Evolutionary conservation across 805 yeast species (phyloP).

Genomic region (Saccharomycopsis javanensis): DNA sequence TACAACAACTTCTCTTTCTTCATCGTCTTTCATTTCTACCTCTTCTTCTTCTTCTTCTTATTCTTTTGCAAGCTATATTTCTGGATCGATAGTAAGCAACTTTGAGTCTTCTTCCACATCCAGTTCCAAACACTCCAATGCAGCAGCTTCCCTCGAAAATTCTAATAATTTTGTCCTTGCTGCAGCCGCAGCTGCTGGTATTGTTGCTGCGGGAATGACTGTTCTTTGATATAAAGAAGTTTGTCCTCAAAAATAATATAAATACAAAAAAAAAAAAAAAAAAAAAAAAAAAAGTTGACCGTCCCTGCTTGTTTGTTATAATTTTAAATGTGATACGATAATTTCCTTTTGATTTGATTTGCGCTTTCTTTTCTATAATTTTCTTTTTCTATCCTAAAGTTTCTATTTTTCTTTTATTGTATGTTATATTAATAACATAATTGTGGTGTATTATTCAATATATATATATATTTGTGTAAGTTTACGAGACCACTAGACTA

Average conservation of each 20-base stretch:
- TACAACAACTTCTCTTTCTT: neutral
- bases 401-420: too few species aligned
- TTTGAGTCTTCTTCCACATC: neutral
- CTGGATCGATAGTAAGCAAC: slow-evolving; percentile 10
- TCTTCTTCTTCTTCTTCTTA: neutral
- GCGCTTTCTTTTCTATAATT: neutral
- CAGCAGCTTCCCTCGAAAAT: neutral
- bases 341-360: neutral
- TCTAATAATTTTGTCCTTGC: neutral
- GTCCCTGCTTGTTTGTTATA: neutral
- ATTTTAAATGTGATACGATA: neutral
- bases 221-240: neutral
- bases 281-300: neutral
- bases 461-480: too few species aligned
- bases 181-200: neutral
- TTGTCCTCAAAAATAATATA: too few species aligned
- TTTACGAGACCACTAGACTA: too few species aligned
- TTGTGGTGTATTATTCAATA: too few species aligned
- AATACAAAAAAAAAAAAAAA: too few species aligned
- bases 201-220: neutral
- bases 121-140: neutral
- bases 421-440: too few species aligned
- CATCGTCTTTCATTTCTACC: neutral
- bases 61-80: slow-evolving; percentile 10
- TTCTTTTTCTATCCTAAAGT: too few species aligned